phyloP scores from a whole-genome alignment of 2,329 filamentous ascomycete species.

The Cladosporium halotolerans region DNA sequence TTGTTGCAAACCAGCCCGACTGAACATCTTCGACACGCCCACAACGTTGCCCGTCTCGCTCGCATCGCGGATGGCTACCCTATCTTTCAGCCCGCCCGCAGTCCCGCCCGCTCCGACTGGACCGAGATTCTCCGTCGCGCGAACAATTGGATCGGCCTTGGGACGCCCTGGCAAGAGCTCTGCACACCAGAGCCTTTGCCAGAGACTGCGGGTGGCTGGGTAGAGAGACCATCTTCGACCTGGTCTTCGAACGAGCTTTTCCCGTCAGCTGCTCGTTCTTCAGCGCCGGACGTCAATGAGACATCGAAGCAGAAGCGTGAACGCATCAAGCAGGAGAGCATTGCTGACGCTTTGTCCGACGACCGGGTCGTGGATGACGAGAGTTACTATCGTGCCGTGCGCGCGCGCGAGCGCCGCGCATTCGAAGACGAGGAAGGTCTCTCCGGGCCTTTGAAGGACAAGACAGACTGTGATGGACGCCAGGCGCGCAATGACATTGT shows the following conservation, averaged over 20 bases:
- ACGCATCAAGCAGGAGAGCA: conserved; percentile 55
- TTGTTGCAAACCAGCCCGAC: conserved; percentile 71
- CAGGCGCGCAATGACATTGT: conserved; percentile 61
- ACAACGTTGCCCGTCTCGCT: conserved; percentile 71
- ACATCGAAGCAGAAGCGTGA: conserved; percentile 52
- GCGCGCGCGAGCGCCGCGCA: conserved; percentile 52
- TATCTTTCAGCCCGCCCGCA: conserved; percentile 67
- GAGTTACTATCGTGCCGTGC: conserved; percentile 57
- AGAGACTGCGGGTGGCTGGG: conserved; percentile 30
- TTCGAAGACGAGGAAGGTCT: conserved; percentile 50
- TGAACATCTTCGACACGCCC: conserved; percentile 70
- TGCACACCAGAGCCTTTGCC: conserved; percentile 48
- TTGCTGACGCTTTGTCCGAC: conserved; percentile 61
- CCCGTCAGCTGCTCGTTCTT: conserved; percentile 12
- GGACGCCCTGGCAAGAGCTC: conserved; percentile 62
- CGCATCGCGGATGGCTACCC: conserved; percentile 74
- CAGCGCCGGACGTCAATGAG: conserved; percentile 25
- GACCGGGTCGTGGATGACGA: conserved; percentile 63
- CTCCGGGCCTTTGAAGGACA: conserved; percentile 29
- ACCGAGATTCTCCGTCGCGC: conserved; percentile 63
- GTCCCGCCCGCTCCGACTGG: conserved; percentile 72
- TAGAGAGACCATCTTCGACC: conserved; percentile 16
- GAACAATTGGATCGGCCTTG: conserved; percentile 63
- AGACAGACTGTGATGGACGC: conserved; percentile 36
- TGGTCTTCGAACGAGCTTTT: background rate